These are phyloP conservation scores for Mediolabrus comicus DNA, from an alignment of 108 stramenopile genomes.

Conservation along the genomic window DNA sequence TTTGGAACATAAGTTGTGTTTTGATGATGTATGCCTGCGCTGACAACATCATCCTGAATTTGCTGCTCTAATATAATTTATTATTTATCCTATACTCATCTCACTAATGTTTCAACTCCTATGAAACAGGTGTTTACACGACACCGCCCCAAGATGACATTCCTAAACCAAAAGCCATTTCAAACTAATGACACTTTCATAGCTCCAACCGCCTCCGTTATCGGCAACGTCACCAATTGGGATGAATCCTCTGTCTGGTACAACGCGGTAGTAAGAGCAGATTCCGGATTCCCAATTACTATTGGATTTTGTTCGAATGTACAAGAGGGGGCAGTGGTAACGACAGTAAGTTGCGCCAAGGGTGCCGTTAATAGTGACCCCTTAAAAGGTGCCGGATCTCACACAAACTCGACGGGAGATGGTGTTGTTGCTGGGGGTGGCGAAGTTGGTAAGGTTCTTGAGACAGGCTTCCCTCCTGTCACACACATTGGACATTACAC, in stretches of 20 bases:
- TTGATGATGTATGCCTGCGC: too few species aligned
- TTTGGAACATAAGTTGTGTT: too few species aligned
- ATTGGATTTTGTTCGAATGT: slow-evolving; percentile 85
- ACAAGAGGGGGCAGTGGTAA: slow-evolving; percentile 90
- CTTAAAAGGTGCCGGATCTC: slow-evolving; percentile 24
- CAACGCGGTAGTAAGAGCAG: slow-evolving; percentile 94
- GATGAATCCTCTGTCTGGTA: slow-evolving; percentile 96
- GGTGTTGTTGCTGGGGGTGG: slow-evolving; percentile 39
- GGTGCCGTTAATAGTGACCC: slow-evolving; percentile 44
- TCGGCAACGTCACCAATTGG: slow-evolving; percentile 96
- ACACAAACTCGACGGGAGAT: slow-evolving; percentile 28
- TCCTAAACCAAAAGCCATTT: slow-evolving; percentile 70
- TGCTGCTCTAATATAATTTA: too few species aligned
- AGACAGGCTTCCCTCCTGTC: slow-evolving; percentile 82
- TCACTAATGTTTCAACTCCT: not conserved
- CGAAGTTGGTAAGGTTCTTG: slow-evolving; percentile 42
- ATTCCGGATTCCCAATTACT: slow-evolving; percentile 75
- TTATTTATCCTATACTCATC: too few species aligned
- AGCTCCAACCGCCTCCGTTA: slow-evolving; percentile 95
- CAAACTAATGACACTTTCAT: slow-evolving; percentile 93
- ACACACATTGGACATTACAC: slow-evolving; percentile 85
- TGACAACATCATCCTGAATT: not conserved
- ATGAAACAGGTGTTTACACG: slow-evolving; percentile 73
- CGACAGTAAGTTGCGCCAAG: slow-evolving; percentile 61
- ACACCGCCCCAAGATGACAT: slow-evolving; percentile 84